Evolutionary conservation across 2,329 filamentous ascomycete species (phyloP), one percentile per base, ranked within the genome.

Genomic region (Xenosphaeropsis pyriputrescens): DNA sequence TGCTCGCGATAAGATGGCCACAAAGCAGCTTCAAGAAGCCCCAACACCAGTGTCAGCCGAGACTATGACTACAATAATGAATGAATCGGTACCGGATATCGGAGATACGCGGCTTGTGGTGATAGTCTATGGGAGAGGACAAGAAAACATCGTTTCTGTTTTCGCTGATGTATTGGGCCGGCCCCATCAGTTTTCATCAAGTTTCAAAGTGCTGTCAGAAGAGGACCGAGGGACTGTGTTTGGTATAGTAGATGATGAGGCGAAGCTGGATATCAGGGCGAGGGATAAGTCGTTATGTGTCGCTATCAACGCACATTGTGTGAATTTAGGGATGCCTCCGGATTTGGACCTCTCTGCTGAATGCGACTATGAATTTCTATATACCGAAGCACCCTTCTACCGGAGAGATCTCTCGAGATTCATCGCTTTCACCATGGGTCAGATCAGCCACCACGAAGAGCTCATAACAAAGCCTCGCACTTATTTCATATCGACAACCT

Each of bases 301-400:
- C 35, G 62, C 78, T 40, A 79, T 91, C 53, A 81, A 88, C 54
- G 76, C 81, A 17, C 81, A 89, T 55, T 84, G 79, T 52, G 74
- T 85, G 44, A 75, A 78, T 48, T 65, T 75, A 39, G 75, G 75
- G 19, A 81, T 79, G 62, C 74, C 75, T 14, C 75, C 78, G n/a
- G 75, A 84, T 46, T 55, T 70, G 30, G 56, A 65, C 34, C 67
- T 86, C 17, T 85, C 78, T 13, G 63, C 72, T 18, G 58, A 70
- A 40, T 88, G 81, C 60, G 82, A 91, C 59, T 91, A 89, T 59
- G 85, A 93, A 55, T 91, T 89, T 48, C 67, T 93, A 15, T 93
- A 91, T 60, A 83, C 80, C 3, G 71, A 77, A 44, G 67, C 69
- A 7, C 71, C 79, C 1, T 84, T 82, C 54, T 76, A 79, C 43